These are phyloP conservation scores for Spencermartinsiella ligniputridi DNA, from an alignment of 1,139 yeast species.

Conservation along the genomic window DNA sequence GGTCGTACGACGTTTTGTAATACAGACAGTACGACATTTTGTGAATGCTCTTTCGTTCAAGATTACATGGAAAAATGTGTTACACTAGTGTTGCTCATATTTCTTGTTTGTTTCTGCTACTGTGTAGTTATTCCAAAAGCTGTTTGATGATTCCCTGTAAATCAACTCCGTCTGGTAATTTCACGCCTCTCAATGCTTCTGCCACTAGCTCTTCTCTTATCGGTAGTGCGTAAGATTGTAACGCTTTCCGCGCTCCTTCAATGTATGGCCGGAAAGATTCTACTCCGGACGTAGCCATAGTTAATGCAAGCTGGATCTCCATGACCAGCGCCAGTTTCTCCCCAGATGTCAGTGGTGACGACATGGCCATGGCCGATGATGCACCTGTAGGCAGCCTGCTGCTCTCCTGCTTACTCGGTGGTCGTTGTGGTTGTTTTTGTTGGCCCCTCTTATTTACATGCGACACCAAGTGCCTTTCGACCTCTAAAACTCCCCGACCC, in stretches of 20 bases:
- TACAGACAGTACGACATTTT: no score
- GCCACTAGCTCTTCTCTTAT: slow-evolving; percentile 19
- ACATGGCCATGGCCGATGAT: neutral
- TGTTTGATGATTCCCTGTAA: slow-evolving; percentile 21
- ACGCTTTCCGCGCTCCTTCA: slow-evolving; percentile 22
- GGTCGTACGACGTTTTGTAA: no score
- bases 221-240: slow-evolving; percentile 12
- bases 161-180: slow-evolving; percentile 27
- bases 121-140: neutral
- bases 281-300: slow-evolving; percentile 21
- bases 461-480: slow-evolving; percentile 21
- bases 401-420: no score
- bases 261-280: slow-evolving; percentile 20
- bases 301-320: slow-evolving; percentile 25
- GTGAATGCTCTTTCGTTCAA: no score
- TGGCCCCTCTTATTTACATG: slow-evolving; percentile 19
- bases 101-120: no score
- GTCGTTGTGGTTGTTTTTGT: neutral
- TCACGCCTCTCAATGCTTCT: slow-evolving; percentile 26
- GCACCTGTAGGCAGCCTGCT: neutral
- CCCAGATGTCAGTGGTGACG: neutral
- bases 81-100: no score
- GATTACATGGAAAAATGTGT: no score
- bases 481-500: slow-evolving; percentile 19
- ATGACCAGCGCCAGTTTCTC: slow-evolving; percentile 8